Base-by-base conservation (phyloP, 1,139 yeast genomes). In the Magnusiomyces clavatus region DNA sequence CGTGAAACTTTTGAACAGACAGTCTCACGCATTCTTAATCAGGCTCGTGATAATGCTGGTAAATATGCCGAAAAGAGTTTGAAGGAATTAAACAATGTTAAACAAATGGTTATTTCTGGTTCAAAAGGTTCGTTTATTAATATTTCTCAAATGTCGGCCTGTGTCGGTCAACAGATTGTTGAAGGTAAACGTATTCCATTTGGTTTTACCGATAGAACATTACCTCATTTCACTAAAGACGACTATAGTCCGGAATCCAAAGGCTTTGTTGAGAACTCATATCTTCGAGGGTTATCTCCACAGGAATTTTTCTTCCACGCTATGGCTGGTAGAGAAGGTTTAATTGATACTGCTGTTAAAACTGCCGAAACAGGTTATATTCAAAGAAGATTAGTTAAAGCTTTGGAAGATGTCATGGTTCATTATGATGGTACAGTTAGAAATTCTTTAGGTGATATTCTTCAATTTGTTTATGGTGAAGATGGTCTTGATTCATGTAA, bases 261-360 rank as follows among this genome's bases (percentile, higher is more conserved):
- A 68, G 99, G 99, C 58, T 94, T 94, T 63, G 95, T 94, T 60
- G 98, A 92, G 70, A 94, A 94, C 66, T 94, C 98, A 12, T 94
- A 92, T 65, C 77, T 92, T 66, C 83, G 98, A 77, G 99, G 99
- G 43, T 77, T 94, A 65, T 92, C 98, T 14, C 99, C 99, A 41
- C 98, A 92, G 71, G 98, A 94, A 70, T 94, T 94, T 70, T 94
- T 94, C 68, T 92, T 92, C 85, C 99, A 94, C 69, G 98, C 98
- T 52, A 94, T 94, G 98, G 98, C 98, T 64, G 99, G 99, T 78
- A 88, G 99, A 79, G 99, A 92, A 76, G 99, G 99, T 81, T 80
- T 92, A 69, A 92, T 92, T 70, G 99, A 92, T 80, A 92, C 99
- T 54, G 97, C 97, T 14, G 97, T 90, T 49, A 90, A 90, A 71